Base-by-base conservation (phyloP, 805 yeast species). In the Yarrowia osloensis region DNA sequence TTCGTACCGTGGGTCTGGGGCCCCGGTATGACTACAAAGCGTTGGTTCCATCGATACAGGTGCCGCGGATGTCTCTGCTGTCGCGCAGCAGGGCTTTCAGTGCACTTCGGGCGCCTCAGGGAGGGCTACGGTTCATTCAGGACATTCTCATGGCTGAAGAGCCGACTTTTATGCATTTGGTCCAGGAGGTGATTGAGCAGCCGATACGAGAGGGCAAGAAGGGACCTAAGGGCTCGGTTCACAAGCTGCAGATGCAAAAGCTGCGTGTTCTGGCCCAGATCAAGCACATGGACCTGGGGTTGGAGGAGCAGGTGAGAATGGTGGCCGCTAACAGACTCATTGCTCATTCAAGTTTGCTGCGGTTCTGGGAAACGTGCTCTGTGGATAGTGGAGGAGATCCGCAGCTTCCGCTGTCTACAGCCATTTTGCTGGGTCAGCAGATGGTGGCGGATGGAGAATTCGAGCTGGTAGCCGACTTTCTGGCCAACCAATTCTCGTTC, bases 101-200 rank as follows among this genome's bases (percentile, higher is more conserved):
- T 6, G 19, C 63, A 6, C 11, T 9, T 19, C 26, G 17, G 7
- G 37, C 49, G 8, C 26, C 28, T 6, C 8, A 6, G 8, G 47
- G 37, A 12, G 63, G 63, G 2, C 37, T 57, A 8, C 22, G 28
- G 49, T 57, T 33, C 49, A 57, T 57, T 22, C 47, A 57, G 63
- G 63, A 57, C 49, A 40, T 57, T 39, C 35, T 57, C 4, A 11
- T 57, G 63, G 63, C 63, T 5, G 49, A 57, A 19, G 63, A 57
- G 8, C 37, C 63, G 44, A 26, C 35, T 28, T 57, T 57, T 57
- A 28, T 57, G 63, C 63, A 57, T 57, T 57, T 57, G 49, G 63
- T 57, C 8, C 63, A 57, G 49, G 63, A 57, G 49, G 63, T 40
- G 63, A 57, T 57, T 57, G 63, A 57, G 37, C 24, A 57, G 37